phyloP scores from a whole-genome alignment of 805 yeast genomes.

The Sungouiozyma ichnusensis region DNA sequence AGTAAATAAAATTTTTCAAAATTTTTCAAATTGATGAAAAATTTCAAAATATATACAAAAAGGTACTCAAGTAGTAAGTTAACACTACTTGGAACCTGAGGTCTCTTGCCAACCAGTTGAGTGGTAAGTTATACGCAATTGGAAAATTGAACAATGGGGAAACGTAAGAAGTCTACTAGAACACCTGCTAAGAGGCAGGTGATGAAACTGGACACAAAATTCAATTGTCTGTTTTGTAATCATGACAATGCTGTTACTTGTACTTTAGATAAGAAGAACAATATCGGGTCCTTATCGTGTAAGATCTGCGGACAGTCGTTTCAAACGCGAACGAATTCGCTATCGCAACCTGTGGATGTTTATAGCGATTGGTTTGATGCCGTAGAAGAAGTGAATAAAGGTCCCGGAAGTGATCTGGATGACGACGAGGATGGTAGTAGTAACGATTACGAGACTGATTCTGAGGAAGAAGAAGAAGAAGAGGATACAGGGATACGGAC shows the following conservation, averaged over 20 bases:
- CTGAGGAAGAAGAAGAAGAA: slow-evolving; percentile 24
- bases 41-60: not conserved
- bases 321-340: slow-evolving; percentile 71
- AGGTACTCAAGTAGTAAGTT: too few species aligned
- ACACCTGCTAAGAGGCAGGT: slow-evolving; percentile 72
- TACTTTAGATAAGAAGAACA: slow-evolving; percentile 73
- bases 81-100: too few species aligned
- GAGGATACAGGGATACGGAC: not conserved
- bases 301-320: slow-evolving; percentile 91
- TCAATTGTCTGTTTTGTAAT: slow-evolving; percentile 89
- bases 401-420: slow-evolving; percentile 26
- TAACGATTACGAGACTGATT: slow-evolving; percentile 30
- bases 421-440: slow-evolving; percentile 26
- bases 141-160: slow-evolving; percentile 39
- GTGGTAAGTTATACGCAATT: too few species aligned
- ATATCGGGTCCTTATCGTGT: slow-evolving; percentile 76
- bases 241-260: slow-evolving; percentile 90
- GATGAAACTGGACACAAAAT: slow-evolving; percentile 69
- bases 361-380: slow-evolving; percentile 98
- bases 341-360: slow-evolving; percentile 84
- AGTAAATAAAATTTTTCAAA: not conserved
- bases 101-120: too few species aligned
- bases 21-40: not conserved
- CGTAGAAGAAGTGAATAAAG: slow-evolving; percentile 52
- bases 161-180: slow-evolving; percentile 73